Base-by-base conservation (phyloP, 768 basidiomycete genomes). In the Agrocybe pediades region DNA sequence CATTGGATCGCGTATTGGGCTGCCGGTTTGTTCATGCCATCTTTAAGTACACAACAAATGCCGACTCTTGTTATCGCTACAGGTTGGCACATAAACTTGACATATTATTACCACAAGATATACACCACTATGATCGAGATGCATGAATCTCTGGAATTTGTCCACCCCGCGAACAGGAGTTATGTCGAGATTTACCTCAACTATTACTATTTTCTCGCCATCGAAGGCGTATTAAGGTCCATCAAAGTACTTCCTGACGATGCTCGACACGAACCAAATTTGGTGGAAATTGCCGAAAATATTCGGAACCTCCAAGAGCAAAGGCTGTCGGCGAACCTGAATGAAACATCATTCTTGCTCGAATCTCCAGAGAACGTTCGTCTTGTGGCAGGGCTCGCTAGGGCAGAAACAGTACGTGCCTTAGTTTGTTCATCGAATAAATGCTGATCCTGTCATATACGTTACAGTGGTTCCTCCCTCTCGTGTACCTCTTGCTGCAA, bases 1-100 rank as follows among this genome's bases (percentile, higher is more conserved):
- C 56, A 59, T 11, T 70, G 69, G 69, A 51, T 70, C 6, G 67
- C 64, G 1, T 68, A 64, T 33, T 70, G 69, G 67, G 65, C 65
- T 1, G 64, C 60, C 23, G 66, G 66, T 50, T 19, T 23, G 30
- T 19, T 23, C n/a, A 27, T 17, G 11, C n/a, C 1, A 42, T 9
- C 21, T 16, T 33, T 30, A 30, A 9, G 15, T 13, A 23, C 23
- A 16, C 7, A 4, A 11, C 33, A n/a, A 20, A 13, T 9, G 3
- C 16, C 25, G 3, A n/a, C 26, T 9, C 21, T 13, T 45, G n/a
- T 25, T 30, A 8, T 13, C 15, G n/a, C 44, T 21, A 0, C 23
- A 55, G 54, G 54, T 7, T 55, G 54, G 54, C 54, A 46, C 9
- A 46, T 51, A 24, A 46, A 44, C 20, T 24, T 51, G 27, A 41